A percentile compares a stretch with the other conserved stretches of the same genome.
Evolutionary conservation across 2,329 filamentous ascomycete species (phyloP).

Genomic region (Cladophialophora psammophila): DNA sequence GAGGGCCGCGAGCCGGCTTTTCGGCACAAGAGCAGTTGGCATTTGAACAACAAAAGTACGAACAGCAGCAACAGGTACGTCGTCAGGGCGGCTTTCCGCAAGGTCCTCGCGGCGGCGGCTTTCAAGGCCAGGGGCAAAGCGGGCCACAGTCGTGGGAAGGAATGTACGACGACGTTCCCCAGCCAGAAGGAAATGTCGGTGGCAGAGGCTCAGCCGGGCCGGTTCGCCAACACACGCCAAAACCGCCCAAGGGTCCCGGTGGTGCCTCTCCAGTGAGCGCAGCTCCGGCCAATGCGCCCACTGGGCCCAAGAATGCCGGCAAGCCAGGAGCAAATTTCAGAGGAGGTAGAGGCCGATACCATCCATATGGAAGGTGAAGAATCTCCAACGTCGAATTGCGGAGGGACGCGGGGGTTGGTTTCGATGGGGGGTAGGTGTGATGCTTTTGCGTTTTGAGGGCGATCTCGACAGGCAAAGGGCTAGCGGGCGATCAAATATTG

Average conservation of each 20-base stretch:
- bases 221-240: slow-evolving; percentile 49
- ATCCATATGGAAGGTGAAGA: slow-evolving; percentile 70
- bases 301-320: slow-evolving; percentile 93
- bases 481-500: background rate
- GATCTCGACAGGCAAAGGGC: background rate
- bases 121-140: slow-evolving; percentile 49
- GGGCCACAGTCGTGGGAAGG: slow-evolving; percentile 92
- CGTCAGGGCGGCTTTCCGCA: slow-evolving; percentile 51
- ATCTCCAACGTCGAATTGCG: background rate
- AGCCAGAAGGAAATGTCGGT: slow-evolving; percentile 69
- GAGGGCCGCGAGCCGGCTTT: slow-evolving; percentile 61
- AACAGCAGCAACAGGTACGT: slow-evolving; percentile 67
- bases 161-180: slow-evolving; percentile 96
- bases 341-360: slow-evolving; percentile 82
- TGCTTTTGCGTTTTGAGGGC: background rate
- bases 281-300: slow-evolving; percentile 83
- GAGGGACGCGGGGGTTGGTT: background rate
- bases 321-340: slow-evolving; percentile 89
- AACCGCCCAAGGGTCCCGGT: slow-evolving; percentile 54
- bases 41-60: slow-evolving; percentile 81
- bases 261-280: slow-evolving; percentile 56
- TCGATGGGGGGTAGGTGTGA: background rate
- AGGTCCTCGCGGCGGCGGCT: slow-evolving; percentile 37
- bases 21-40: slow-evolving; percentile 75
- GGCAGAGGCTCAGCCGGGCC: slow-evolving; percentile 55